Evolutionary conservation across 2,329 filamentous ascomycete genomes (phyloP).

Genomic region (Rhynchosporium secalis): DNA sequence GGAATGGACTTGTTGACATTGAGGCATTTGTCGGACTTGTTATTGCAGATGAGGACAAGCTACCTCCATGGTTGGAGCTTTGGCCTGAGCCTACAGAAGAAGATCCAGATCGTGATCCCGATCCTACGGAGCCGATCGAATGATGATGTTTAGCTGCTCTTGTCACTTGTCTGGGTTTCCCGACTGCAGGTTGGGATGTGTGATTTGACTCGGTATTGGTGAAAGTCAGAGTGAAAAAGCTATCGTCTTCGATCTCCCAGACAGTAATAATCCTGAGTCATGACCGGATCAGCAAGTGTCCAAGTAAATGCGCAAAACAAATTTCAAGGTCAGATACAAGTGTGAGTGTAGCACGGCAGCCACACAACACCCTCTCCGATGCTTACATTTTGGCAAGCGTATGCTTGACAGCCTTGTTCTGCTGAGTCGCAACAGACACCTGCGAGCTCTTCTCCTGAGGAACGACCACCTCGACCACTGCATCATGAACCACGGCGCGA

Average conservation of each 20-base stretch:
- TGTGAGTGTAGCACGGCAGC: too few relatives aligned
- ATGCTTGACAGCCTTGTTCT: constrained; percentile 39
- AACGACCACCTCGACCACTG: constrained; percentile 68
- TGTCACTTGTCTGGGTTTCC: constrained; percentile 26
- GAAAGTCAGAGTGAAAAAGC: constrained; percentile 74
- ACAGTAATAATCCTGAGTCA: constrained; percentile 66
- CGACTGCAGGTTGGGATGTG: constrained; percentile 35
- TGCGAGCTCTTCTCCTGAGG: constrained; percentile 41
- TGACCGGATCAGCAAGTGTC: background rate
- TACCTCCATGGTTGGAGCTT: constrained; percentile 31
- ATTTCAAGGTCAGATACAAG: background rate
- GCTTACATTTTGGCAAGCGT: constrained; percentile 61
- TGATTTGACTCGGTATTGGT: constrained; percentile 55
- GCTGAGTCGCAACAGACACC: constrained; percentile 16
- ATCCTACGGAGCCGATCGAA: constrained; percentile 15
- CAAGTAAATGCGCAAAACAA: background rate
- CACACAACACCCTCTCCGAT: background rate
- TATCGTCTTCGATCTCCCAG: constrained; percentile 68
- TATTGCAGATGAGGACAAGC: constrained; percentile 41
- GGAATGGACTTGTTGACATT: constrained; percentile 60
- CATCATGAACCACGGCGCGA: constrained; percentile 53
- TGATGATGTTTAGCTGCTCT: constrained; percentile 22
- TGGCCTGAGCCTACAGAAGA: constrained; percentile 34
- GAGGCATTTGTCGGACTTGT: constrained; percentile 54
- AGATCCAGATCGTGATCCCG: constrained; percentile 31